Percentiles rank a stretch among this genome's conserved stretches.
Evolutionary conservation across 306 rosid genomes (phyloP).

Genomic region (Cicer chorassanicum): DNA sequence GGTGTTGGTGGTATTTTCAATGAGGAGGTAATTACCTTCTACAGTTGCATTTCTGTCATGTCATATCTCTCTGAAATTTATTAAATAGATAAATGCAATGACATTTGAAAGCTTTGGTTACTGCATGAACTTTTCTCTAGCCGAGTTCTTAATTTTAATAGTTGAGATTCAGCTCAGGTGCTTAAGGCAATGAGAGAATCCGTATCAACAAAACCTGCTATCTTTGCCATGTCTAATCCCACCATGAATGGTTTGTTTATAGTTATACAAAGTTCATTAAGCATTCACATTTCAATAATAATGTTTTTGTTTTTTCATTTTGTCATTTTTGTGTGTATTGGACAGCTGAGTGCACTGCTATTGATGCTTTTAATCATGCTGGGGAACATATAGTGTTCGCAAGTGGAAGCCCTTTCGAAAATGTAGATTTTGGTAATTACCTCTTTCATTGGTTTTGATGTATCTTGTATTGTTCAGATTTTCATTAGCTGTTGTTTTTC

Average conservation of each 20-base stretch:
- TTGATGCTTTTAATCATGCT: slow-evolving; percentile 89
- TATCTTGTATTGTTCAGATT: slow-evolving; percentile 33
- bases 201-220: slow-evolving; percentile 91
- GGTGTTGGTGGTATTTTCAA: slow-evolving; percentile 96
- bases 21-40: slow-evolving; percentile 71
- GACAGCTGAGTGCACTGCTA: slow-evolving; percentile 97
- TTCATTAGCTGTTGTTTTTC: slow-evolving; percentile 34
- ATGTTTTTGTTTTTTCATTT: slow-evolving; percentile 38
- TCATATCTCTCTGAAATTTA: slow-evolving; percentile 13
- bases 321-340: slow-evolving; percentile 31
- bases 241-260: slow-evolving; percentile 89
- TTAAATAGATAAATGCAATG: slow-evolving; percentile 36
- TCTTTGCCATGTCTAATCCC: slow-evolving; percentile 99
- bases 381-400: slow-evolving; percentile 91
- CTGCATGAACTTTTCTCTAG: slow-evolving; percentile 35
- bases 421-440: slow-evolving; percentile 79
- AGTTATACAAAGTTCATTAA: slow-evolving; percentile 49
- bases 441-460: slow-evolving; percentile 39
- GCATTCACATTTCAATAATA: slow-evolving; percentile 41
- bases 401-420: slow-evolving; percentile 96
- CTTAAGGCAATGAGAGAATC: slow-evolving; percentile 94
- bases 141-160: slow-evolving; percentile 45
- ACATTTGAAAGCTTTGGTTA: slow-evolving; percentile 40
- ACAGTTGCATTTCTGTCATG: slow-evolving; percentile 36
- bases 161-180: slow-evolving; percentile 67